Base-by-base conservation (phyloP, 2,329 filamentous ascomycete species). In the Sporothrix luriei region DNA sequence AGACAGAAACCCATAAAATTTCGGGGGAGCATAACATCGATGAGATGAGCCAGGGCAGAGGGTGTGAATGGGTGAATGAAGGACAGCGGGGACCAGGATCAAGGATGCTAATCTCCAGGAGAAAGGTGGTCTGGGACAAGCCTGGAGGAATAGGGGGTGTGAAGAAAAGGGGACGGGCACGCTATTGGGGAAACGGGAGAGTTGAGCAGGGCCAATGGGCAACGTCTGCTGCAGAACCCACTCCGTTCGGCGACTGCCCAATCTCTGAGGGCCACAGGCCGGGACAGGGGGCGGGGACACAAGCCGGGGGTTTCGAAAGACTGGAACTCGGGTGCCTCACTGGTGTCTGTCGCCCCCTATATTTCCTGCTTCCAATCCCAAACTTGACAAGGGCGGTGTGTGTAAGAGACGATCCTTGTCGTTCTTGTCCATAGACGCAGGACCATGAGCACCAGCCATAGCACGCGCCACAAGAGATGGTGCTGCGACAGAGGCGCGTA, bases 181-280 rank as follows among this genome's bases (percentile, higher is more conserved):
- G 38, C 48, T 67, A 33, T 67, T 52, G 33, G 38, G 66, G 68
- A 10, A 38, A 14, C 11, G 52, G 57, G 26, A 61, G 40, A 61
- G 55, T 46, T 16, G 38, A 57, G 51, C 24, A 55, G 21, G 38
- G 74, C 84, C 84, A 86, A 85, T 86, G 78, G 80, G 65, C 76
- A 75, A 68, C 61, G 71, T 66, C 71, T 78, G 77, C 77, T 78
- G 78, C 79, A 73, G 71, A 73, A 72, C 33, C 71, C 78, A 79
- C 80, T 33, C 78, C 43, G 72, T 74, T 77, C 78, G 80, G 78
- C 78, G 76, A 76, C 79, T 83, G 80, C 82, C 84, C 81, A 85
- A 86, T 83, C 77, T n/a, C n/a, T n/a, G 80, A 82, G 80, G 77
- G 74, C 83, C 83, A 84, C 78, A 76, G 78, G 79, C 76, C 77